Evolutionary conservation across 2,329 filamentous ascomycete genomes (phyloP), one percentile per base, ranked within the genome.

Genomic region (Coniochaeta sp.): DNA sequence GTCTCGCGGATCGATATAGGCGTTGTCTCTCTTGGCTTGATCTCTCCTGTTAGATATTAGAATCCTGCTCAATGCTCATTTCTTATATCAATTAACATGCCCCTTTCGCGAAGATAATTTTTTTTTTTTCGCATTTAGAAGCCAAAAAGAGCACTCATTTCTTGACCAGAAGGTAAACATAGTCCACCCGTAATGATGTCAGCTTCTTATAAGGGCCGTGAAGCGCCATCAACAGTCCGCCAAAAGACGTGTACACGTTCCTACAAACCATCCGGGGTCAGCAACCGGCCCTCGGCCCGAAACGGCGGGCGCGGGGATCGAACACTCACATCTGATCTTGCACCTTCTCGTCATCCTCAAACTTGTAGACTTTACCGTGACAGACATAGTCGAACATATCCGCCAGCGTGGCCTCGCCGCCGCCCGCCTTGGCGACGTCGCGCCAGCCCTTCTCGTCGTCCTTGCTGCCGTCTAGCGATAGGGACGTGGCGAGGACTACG

Each of bases 181-280:
- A 89, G 73, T 99, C 95, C 69, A 97, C 93, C 68, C 92, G 86
- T 70, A 99, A 77, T 31, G 92, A 89, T 36, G 90, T 96, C 64
- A 99, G 85, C 80, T 96, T 97, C 81, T 95, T 96, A 75, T 96
- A 95, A 2, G 95, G 95, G 6, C 96, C 95, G 70, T 96, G 90
- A 60, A 99, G 82, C 68, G 89, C 91, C 77, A 98, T 88, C 69
- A 99, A 77, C 65, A 99, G 79, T 8, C 95, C 95, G 56, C 95
- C 95, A 69, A 97, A 99, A 1, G 92, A 96, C 67, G 96, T 83
- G 76, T 93, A 99, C 31, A 92, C 91, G 73, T 96, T 96, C 73
- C 93, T 98, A 67, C 65, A 63, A 43, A 14, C 50, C 43, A 50
- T 14, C 36, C 24, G 31, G 24, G 3, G 62, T 57, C 34, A 64